phyloP scores from a whole-genome alignment of 2,329 filamentous ascomycete genomes.

The Seiridium cupressi region DNA sequence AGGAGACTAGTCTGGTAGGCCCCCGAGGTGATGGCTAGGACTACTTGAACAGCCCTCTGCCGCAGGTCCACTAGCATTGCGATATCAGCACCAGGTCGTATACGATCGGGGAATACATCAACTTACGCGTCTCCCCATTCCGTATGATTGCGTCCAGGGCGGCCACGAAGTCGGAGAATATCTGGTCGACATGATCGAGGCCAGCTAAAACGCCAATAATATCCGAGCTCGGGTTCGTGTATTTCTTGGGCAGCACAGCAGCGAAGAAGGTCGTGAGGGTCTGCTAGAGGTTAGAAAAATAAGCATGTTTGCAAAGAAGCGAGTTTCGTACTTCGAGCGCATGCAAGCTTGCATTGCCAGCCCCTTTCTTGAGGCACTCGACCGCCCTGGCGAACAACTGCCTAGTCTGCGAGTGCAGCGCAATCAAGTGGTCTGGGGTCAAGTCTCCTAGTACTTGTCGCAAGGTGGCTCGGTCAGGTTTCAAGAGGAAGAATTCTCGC shows the following conservation, averaged over 20 bases:
- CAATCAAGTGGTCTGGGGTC: slow-evolving; percentile 71
- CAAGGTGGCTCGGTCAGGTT: slow-evolving; percentile 71
- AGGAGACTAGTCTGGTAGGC: slow-evolving; percentile 93
- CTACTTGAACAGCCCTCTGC: slow-evolving; percentile 75
- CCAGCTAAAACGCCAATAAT: slow-evolving; percentile 88
- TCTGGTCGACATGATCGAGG: slow-evolving; percentile 79
- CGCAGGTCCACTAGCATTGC: slow-evolving; percentile 63
- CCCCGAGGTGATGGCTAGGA: slow-evolving; percentile 83
- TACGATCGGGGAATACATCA: not conserved
- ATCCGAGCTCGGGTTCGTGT: slow-evolving; percentile 92
- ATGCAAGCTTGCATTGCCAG: slow-evolving; percentile 66
- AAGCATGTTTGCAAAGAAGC: too few species aligned
- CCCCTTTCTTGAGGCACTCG: slow-evolving; percentile 60
- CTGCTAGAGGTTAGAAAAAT: slow-evolving; percentile 39
- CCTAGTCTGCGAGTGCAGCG: slow-evolving; percentile 73
- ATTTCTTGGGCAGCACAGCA: slow-evolving; percentile 80
- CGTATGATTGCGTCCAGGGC: slow-evolving; percentile 81
- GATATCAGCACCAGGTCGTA: not conserved
- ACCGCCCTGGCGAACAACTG: slow-evolving; percentile 77
- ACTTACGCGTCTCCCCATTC: slow-evolving; percentile 68
- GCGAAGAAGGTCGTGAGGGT: slow-evolving; percentile 87
- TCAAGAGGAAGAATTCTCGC: slow-evolving; percentile 90
- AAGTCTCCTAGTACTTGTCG: slow-evolving; percentile 68
- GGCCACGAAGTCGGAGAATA: slow-evolving; percentile 86
- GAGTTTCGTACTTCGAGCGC: slow-evolving; percentile 71